phyloP scores from a whole-genome alignment of 192 early-diverging fungal species.

The Podila epicladia region DNA sequence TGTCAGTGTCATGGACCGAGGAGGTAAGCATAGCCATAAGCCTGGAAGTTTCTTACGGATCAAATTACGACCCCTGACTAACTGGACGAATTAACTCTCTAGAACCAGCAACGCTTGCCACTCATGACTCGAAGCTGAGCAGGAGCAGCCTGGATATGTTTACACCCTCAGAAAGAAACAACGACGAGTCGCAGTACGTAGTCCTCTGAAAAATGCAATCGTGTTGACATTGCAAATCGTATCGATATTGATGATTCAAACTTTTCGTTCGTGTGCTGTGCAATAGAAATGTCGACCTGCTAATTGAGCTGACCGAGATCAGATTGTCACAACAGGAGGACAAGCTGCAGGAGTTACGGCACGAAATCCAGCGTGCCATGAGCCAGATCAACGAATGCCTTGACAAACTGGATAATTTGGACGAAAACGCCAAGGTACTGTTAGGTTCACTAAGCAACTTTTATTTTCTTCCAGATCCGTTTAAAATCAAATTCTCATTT shows the following conservation, averaged over 20 bases:
- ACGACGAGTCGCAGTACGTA: neutral
- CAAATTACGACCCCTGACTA: neutral
- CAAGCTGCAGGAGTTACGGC: slow-evolving; percentile 5
- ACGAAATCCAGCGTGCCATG: slow-evolving; percentile 7
- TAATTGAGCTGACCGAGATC: slow-evolving; percentile 22
- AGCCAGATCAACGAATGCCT: slow-evolving; percentile 18
- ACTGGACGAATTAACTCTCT: neutral
- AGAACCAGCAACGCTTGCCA: neutral
- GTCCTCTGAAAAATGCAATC: neutral
- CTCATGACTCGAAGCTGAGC: neutral
- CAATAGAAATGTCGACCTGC: slow-evolving; percentile 20
- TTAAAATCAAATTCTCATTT: neutral
- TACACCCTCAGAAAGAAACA: neutral
- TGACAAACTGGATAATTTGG: slow-evolving; percentile 12
- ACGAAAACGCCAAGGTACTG: slow-evolving; percentile 39
- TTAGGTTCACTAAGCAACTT: neutral
- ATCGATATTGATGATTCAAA: neutral
- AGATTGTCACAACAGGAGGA: slow-evolving; percentile 18
- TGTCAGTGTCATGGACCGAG: slow-evolving; percentile 21
- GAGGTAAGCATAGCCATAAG: slow-evolving; percentile 9
- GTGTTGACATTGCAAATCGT: neutral
- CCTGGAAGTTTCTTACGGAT: neutral
- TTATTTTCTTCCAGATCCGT: neutral
- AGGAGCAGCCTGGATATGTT: neutral
- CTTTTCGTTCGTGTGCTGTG: neutral